Conservation (phyloP, 1,284 basidiomycete genomes). For the Termitomyces sp. region DNA sequence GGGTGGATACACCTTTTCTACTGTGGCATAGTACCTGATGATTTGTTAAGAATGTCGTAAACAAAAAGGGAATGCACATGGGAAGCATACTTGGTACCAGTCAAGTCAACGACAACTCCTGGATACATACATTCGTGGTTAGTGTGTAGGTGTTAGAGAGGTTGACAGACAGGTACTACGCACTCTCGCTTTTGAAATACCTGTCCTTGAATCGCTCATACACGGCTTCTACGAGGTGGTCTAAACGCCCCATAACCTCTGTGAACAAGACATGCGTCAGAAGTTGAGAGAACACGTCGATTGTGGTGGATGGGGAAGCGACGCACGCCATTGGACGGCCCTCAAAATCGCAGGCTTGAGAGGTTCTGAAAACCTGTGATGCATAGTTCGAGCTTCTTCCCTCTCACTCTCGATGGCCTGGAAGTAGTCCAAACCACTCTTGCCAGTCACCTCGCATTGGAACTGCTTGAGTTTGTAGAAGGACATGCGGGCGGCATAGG, state of each 20-base stretch:
- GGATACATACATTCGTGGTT: conserved; percentile 12
- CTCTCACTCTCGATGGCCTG: conserved; percentile 89
- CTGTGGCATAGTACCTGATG: conserved; percentile 68
- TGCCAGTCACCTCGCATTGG: conserved; percentile 93
- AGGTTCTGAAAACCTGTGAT: conserved; percentile 86
- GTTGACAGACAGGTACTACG: conserved; percentile 28
- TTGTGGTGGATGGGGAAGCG: conserved; percentile 3
- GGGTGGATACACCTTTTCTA: conserved; percentile 75
- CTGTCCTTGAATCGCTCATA: conserved; percentile 95
- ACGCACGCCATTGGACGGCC: conserved; percentile 94
- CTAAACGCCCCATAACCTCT: conserved; percentile 95
- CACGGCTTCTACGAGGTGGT: conserved; percentile 90
- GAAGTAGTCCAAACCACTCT: conserved; percentile 90
- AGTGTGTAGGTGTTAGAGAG: neutral
- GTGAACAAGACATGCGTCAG: conserved; percentile 21
- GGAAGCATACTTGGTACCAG: conserved; percentile 66
- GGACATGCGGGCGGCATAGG: conserved; percentile 86
- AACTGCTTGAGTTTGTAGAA: conserved; percentile 94
- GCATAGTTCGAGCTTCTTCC: conserved; percentile 82
- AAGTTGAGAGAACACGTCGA: conserved; percentile 12
- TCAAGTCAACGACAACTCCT: conserved; percentile 82
- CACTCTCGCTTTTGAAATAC: conserved; percentile 88
- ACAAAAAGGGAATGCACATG: conserved; percentile 24
- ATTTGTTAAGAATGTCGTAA: conserved; percentile 17
- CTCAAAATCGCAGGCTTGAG: conserved; percentile 89